Evolutionary conservation across 2,329 filamentous ascomycete genomes (phyloP), one percentile per base, ranked within the genome.

Genomic region (Tolypocladium ophioglossoides): DNA sequence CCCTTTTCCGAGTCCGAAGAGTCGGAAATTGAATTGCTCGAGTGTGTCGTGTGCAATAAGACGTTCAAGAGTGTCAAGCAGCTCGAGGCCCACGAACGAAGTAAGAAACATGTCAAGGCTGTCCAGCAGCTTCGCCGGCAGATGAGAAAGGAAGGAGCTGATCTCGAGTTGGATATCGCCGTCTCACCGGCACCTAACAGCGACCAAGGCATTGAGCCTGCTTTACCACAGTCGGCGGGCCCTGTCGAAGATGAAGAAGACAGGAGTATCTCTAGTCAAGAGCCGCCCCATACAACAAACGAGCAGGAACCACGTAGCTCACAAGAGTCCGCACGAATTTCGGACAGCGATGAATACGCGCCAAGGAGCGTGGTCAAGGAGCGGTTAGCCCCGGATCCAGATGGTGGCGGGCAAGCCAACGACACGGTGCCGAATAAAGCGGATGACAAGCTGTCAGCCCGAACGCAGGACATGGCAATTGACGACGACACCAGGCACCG

Each of bases 91-190:
- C 94, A 99, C 64, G 91, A 96, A 72, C 90, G 87, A 72, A 97
- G 92, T 76, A 99, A 96, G 69, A 99, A 97, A 71, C 94, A 99
- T 64, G 71, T 85, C 57, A 97, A 96, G 67, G 86, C 90, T 2
- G 79, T 96, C 8, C 85, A 91, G 60, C 82, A 91, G 57, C 71
- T 99, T 40, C 84, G 83, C 63, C 79, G 82, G 63, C 85, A 94
- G 67, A 95, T 99, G 91, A 82, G 79, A 61, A 84, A 85, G 61
- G 88, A 99, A 63, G 86, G 91, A 62, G 74, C 76, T 49, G 76
- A 83, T 50, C 68, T 90, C 10, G 70, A 79, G 44, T 64, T 85
- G 41, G 69, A 68, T 32, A 52, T 55, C 2, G 52, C 58, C 12
- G 30, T 46, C 12, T 44, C 55, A 1, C 49, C 50, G 50, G 52